Evolutionary conservation across 1,284 basidiomycete genomes (phyloP).

Genomic region (Cryptococcus sp.): DNA sequence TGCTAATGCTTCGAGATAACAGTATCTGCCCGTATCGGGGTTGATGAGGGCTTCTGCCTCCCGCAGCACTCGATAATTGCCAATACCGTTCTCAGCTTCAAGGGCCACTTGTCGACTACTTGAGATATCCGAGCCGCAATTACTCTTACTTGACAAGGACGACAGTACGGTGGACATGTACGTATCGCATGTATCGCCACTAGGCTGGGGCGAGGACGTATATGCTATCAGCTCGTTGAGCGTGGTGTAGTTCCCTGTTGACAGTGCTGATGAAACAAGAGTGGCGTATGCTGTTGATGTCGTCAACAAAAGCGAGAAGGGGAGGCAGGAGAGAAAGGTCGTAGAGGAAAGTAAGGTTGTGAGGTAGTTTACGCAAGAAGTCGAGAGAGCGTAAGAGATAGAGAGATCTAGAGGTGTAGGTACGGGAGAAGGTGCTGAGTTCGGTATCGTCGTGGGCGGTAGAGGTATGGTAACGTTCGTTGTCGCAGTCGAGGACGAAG

Average conservation of each 20-base stretch:
- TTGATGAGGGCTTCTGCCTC: constrained; percentile 35
- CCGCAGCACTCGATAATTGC: constrained; percentile 46
- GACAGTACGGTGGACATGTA: constrained; percentile 28
- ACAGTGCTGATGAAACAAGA: constrained; percentile 50
- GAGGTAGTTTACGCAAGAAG: constrained; percentile 69
- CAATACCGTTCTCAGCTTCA: constrained; percentile 37
- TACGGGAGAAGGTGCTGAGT: constrained; percentile 66
- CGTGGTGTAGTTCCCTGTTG: constrained; percentile 63
- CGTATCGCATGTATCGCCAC: constrained; percentile 27
- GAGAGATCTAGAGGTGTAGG: constrained; percentile 71
- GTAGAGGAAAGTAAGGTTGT: constrained; percentile 65
- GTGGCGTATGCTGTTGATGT: constrained; percentile 60
- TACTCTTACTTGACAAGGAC: constrained; percentile 28
- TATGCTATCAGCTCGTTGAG: constrained; percentile 64
- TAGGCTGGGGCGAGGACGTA: constrained; percentile 26
- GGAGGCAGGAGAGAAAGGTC: constrained; percentile 68
- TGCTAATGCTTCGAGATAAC: constrained; percentile 46
- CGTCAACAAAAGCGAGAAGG: constrained; percentile 69
- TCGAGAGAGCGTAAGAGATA: constrained; percentile 64
- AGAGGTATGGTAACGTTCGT: constrained; percentile 45
- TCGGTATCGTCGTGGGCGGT: constrained; percentile 50
- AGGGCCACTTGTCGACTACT: constrained; percentile 21
- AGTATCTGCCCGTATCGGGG: constrained; percentile 40
- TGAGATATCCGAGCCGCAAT: constrained; percentile 41
- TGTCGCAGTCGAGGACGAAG: constrained; percentile 2